Conservation (phyloP, 805 yeast species). For the Candida sithepensis region DNA sequence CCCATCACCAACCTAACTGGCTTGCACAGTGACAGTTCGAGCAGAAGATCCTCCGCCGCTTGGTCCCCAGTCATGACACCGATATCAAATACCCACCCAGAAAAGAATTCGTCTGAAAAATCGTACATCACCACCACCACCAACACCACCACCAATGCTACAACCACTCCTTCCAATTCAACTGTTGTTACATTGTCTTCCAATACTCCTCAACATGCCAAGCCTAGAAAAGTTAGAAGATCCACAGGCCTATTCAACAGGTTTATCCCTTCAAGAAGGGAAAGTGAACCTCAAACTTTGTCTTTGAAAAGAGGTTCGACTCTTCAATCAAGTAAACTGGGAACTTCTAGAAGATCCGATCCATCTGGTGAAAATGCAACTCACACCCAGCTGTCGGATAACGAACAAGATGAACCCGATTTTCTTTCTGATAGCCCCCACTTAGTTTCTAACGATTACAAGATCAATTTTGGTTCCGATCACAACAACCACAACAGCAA, state of each 20-base stretch:
- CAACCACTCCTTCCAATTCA: no score
- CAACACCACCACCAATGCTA: background rate
- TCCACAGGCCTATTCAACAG: conserved; percentile 22
- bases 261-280: conserved; percentile 27
- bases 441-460: background rate
- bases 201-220: background rate
- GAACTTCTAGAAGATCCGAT: conserved; percentile 13
- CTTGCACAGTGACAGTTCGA: background rate
- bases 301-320: background rate
- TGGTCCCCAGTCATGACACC: background rate
- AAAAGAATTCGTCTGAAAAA: conserved; percentile 1
- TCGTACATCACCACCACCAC: background rate
- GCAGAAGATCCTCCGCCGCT: background rate
- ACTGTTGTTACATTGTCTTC: no score
- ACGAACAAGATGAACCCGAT: background rate
- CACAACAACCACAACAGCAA: background rate
- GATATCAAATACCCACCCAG: conserved; percentile 2
- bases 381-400: background rate
- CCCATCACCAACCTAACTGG: background rate
- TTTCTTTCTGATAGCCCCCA: background rate
- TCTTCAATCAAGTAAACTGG: conserved; percentile 1
- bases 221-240: conserved; percentile 20
- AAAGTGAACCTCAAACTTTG: conserved; percentile 18
- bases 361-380: conserved; percentile 1
- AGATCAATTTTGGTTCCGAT: background rate